phyloP scores from a whole-genome alignment of 2,329 filamentous ascomycete genomes.

The Clarireedia hainanense region DNA sequence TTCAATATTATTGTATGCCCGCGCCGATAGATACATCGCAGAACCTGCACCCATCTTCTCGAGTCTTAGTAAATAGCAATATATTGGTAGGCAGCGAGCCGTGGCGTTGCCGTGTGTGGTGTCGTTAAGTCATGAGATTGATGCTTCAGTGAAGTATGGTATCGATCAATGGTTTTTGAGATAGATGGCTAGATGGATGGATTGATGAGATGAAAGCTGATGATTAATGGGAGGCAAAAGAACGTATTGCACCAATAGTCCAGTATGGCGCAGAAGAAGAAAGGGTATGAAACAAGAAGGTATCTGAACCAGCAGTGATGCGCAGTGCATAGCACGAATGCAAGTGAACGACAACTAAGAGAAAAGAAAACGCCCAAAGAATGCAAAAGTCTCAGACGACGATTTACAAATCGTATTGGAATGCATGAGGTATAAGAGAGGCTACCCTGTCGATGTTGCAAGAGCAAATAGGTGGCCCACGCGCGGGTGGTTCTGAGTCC shows the following conservation, averaged over 20 bases:
- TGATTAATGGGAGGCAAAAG: slow-evolving; percentile 10
- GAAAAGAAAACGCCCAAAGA: slow-evolving; percentile 8
- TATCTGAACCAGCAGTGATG: slow-evolving; percentile 29
- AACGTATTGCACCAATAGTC: slow-evolving; percentile 23
- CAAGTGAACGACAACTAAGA: slow-evolving; percentile 22
- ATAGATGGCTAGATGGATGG: slow-evolving; percentile 7
- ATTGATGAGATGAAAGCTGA: slow-evolving; percentile 1
- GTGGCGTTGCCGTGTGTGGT: slow-evolving; percentile 22
- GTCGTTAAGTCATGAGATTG: slow-evolving; percentile 28
- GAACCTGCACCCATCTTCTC: slow-evolving; percentile 19
- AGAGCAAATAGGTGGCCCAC: slow-evolving; percentile 15
- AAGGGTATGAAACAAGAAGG: slow-evolving; percentile 16
- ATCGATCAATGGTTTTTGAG: slow-evolving; percentile 11
- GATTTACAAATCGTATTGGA: slow-evolving; percentile 21
- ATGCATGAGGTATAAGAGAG: slow-evolving; percentile 29
- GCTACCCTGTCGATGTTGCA: slow-evolving; percentile 13
- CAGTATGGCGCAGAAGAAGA: slow-evolving; percentile 24
- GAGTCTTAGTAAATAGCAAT: slow-evolving; percentile 10
- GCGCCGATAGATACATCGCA: slow-evolving; percentile 20
- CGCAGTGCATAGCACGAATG: slow-evolving; percentile 21
- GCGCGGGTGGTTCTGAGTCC: slow-evolving; percentile 21
- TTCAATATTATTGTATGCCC: slow-evolving; percentile 11
- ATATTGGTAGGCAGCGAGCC: slow-evolving; percentile 24
- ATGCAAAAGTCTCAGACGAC: slow-evolving; percentile 6
- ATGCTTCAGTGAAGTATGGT: slow-evolving; percentile 11